Conservation (phyloP, 371 early-diverging fungal genomes). For the Actinomortierella wolfii region DNA sequence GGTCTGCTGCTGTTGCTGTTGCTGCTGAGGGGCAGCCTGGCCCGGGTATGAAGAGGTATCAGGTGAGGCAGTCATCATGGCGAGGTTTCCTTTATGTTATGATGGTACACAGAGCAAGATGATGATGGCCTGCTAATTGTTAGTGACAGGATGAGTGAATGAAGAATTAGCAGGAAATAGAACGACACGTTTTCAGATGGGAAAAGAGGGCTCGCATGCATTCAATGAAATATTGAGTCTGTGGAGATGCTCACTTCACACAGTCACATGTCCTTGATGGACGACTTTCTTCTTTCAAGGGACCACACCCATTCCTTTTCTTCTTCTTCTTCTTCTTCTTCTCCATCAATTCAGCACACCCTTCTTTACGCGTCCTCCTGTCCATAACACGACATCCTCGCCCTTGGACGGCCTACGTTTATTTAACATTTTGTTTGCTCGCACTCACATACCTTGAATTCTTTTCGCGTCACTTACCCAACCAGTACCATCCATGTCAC, state of each 20-base stretch:
- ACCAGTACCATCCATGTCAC: conserved; percentile 8
- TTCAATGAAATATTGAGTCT: too few relatives aligned
- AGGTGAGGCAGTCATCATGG: conserved; percentile 22
- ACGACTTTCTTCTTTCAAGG: too few relatives aligned
- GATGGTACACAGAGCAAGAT: not conserved
- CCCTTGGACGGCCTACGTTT: too few relatives aligned
- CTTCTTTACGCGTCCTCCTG: too few relatives aligned
- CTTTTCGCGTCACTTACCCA: too few relatives aligned
- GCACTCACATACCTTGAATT: not conserved
- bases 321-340: conserved; percentile 2
- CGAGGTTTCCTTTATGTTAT: not conserved
- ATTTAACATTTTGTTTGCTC: not conserved
- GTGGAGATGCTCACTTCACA: too few relatives aligned
- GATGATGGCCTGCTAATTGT: not conserved
- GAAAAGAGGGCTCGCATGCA: not conserved
- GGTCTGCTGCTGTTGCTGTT: conserved; percentile 43
- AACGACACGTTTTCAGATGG: not conserved
- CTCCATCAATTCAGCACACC: not conserved
- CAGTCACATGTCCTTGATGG: too few relatives aligned
- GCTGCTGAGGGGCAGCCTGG: conserved; percentile 9
- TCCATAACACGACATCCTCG: too few relatives aligned
- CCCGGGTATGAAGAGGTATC: conserved; percentile 9
- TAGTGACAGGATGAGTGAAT: not conserved
- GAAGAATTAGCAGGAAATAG: not conserved
- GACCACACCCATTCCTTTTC: too few relatives aligned